A percentile compares a stretch with the other conserved stretches of the same genome.
Conservation (phyloP, 2,329 filamentous ascomycete species). For the Hypoxylon sp. region DNA sequence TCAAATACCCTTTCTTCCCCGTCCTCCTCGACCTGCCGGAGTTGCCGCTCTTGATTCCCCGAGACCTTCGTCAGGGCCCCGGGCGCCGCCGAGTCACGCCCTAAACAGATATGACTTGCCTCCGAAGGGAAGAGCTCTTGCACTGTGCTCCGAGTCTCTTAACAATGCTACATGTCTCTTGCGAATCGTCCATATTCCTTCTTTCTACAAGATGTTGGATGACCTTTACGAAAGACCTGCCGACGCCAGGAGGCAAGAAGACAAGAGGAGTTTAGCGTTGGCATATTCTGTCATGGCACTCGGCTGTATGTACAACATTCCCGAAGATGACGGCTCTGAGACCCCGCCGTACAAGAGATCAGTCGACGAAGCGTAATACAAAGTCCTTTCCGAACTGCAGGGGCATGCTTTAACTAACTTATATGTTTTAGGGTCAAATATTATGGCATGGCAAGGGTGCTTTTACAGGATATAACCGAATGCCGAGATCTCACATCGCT, state of each 20-base stretch:
- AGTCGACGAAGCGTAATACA: constrained; percentile 66
- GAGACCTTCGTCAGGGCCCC: constrained; percentile 72
- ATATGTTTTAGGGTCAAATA: constrained; percentile 74
- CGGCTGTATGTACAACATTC: constrained; percentile 67
- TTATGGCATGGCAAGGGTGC: constrained; percentile 74
- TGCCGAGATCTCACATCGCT: constrained; percentile 81
- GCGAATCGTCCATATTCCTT: constrained; percentile 77
- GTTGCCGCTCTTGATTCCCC: constrained; percentile 77
- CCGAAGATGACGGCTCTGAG: constrained; percentile 44
- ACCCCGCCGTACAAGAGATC: constrained; percentile 55
- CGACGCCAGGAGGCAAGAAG: constrained; percentile 66
- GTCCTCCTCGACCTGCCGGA: constrained; percentile 62
- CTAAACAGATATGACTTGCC: constrained; percentile 76
- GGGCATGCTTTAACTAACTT: constrained; percentile 41
- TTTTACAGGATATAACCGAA: constrained; percentile 74
- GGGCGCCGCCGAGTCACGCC: constrained; percentile 64
- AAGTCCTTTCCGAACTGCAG: neutral
- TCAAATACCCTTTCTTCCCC: constrained; percentile 69
- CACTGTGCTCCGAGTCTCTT: constrained; percentile 55
- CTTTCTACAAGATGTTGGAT: constrained; percentile 76
- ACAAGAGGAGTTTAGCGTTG: constrained; percentile 69
- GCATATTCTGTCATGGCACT: constrained; percentile 71
- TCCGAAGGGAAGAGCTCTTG: constrained; percentile 65
- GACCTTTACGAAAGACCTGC: constrained; percentile 72
- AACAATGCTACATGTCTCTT: constrained; percentile 57